These are phyloP conservation scores for Populus hybrid DNA, from an alignment of 441 rosid species.

Conservation along the genomic window DNA sequence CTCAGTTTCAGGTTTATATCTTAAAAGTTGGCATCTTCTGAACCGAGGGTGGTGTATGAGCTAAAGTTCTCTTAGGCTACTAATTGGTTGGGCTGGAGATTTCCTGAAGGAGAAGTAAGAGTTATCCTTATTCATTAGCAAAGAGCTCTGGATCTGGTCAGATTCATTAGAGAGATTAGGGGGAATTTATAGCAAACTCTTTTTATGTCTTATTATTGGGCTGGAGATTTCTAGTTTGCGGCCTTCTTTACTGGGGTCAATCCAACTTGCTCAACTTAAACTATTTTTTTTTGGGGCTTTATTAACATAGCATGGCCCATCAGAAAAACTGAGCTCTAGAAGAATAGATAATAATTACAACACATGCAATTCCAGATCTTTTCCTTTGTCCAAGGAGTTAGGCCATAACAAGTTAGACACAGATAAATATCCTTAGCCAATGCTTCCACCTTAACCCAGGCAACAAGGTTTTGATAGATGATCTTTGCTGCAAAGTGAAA, in stretches of 20 bases:
- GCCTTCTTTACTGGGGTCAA: not conserved
- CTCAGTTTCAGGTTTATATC: too few species aligned
- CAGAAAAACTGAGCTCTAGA: not conserved
- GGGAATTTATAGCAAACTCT: not conserved
- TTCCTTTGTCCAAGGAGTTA: not conserved
- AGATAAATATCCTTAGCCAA: not conserved
- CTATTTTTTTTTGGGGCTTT: not conserved
- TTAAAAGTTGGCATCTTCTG: not conserved
- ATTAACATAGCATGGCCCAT: not conserved
- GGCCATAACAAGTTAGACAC: not conserved
- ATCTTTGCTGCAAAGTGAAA: not conserved
- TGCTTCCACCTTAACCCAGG: not conserved
- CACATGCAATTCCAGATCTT: not conserved
- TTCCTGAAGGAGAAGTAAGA: not conserved
- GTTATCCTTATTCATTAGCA: not conserved
- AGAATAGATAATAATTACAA: not conserved
- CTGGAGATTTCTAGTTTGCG: not conserved
- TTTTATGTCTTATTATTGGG: not conserved
- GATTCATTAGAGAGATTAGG: not conserved
- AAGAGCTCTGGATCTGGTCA: not conserved
- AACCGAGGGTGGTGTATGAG: not conserved
- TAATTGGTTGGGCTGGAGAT: not conserved
- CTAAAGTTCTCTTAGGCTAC: not conserved
- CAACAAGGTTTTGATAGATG: not conserved
- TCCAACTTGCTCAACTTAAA: not conserved